These are phyloP conservation scores for Phytopythium cucurbitacearum DNA, from an alignment of 352 stramenopile species.

Conservation along the genomic window DNA sequence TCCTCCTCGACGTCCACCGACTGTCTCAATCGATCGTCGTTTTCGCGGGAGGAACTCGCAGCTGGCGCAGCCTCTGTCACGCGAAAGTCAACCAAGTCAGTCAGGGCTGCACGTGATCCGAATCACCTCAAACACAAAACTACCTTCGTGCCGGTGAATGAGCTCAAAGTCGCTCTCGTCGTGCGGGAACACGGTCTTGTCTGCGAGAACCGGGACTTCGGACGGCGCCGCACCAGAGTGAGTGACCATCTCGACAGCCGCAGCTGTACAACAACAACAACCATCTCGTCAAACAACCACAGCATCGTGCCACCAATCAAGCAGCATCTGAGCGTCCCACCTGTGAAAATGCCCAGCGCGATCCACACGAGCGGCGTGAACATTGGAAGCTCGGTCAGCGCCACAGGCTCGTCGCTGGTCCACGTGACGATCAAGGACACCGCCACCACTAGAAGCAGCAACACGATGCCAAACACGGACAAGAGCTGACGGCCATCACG, in stretches of 20 bases:
- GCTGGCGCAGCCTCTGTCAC: too few relatives aligned
- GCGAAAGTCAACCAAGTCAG: too few relatives aligned
- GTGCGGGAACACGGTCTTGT: slow-evolving; percentile 56
- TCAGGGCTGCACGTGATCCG: neutral
- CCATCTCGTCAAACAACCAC: neutral
- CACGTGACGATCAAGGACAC: slow-evolving; percentile 58
- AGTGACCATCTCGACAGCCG: slow-evolving; percentile 46
- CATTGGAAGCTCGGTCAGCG: slow-evolving; percentile 56
- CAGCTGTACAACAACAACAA: slow-evolving; percentile 16
- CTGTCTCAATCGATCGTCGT: too few relatives aligned
- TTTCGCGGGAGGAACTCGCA: too few relatives aligned
- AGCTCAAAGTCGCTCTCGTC: slow-evolving; percentile 55
- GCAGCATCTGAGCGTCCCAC: slow-evolving; percentile 11
- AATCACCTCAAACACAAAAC: neutral
- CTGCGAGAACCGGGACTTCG: slow-evolving; percentile 35
- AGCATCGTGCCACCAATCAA: neutral
- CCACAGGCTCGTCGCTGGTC: slow-evolving; percentile 38
- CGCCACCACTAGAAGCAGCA: slow-evolving; percentile 59
- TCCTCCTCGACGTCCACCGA: slow-evolving; percentile 23
- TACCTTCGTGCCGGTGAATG: slow-evolving; percentile 40
- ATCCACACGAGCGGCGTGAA: slow-evolving; percentile 81
- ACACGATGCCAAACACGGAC: slow-evolving; percentile 58
- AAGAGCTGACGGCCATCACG: slow-evolving; percentile 63
- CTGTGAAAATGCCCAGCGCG: slow-evolving; percentile 71
- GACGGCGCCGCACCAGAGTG: slow-evolving; percentile 11